Percentiles rank a stretch among this genome's conserved stretches.
phyloP scores from a whole-genome alignment of 2,329 filamentous ascomycete genomes.

The Thelonectria olida region DNA sequence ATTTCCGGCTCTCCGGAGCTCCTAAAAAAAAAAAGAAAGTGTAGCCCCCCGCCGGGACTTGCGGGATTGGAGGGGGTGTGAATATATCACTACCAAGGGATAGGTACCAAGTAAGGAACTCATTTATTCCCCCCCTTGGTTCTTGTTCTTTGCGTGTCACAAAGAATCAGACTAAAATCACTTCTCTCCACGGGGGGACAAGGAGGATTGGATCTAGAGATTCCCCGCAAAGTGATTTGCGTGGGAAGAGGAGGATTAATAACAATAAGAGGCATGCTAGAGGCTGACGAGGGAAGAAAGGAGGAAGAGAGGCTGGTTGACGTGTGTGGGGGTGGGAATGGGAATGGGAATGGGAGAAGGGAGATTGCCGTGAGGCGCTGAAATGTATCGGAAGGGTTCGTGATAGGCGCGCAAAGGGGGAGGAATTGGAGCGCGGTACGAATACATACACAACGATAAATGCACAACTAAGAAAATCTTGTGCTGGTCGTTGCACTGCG shows the following conservation, averaged over 20 bases:
- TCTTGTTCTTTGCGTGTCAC: not conserved
- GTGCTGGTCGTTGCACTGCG: too few relatives aligned
- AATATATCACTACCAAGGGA: not conserved
- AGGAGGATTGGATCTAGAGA: not conserved
- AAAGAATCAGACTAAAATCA: not conserved
- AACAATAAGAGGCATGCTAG: conserved; percentile 7
- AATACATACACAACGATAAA: not conserved
- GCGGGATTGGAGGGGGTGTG: conserved; percentile 11
- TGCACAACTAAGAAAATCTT: too few relatives aligned
- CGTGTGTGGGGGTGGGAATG: not conserved
- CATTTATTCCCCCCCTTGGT: not conserved
- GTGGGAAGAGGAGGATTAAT: not conserved
- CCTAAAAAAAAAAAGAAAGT: not conserved
- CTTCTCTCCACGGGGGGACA: not conserved
- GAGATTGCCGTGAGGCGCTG: not conserved
- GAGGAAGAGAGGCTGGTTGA: not conserved
- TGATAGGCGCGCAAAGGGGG: conserved; percentile 31
- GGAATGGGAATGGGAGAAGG: not conserved
- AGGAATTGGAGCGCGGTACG: not conserved
- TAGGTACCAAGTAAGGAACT: not conserved
- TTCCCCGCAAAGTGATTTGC: conserved; percentile 3
- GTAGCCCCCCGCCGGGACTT: conserved; percentile 15
- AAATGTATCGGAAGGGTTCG: conserved; percentile 10
- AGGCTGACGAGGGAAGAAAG: not conserved
- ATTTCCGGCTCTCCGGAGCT: conserved; percentile 25